Evolutionary conservation across 805 yeast genomes (phyloP), one percentile per base, ranked within the genome.

Genomic region (Cephaloascus fragrans): DNA sequence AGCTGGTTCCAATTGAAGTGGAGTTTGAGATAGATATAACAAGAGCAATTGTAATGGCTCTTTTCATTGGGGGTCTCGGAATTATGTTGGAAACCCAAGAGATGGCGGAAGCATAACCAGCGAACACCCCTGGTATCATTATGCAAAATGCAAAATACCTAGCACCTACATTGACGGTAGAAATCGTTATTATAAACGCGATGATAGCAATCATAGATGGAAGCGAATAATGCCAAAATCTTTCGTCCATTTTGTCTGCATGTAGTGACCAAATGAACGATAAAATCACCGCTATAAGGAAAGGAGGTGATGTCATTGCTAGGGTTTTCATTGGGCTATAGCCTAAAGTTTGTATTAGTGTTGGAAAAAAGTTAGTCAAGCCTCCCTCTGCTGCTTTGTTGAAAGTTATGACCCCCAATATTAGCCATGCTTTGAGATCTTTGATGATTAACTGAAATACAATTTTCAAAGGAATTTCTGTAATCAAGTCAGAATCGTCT

Each of bases 251-350:
- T 40, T 62, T 64, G 46, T 73, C 80, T 3, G 80, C 76, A 53
- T 73, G 77, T 42, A 68, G 57, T 2, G 80, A 72, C 71, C 77
- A 70, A 9, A 71, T 37, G 47, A 64, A 73, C 1, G 80, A 73
- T 8, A 64, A 55, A 12, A 70, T 53, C 3, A 72, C 77, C 0
- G 78, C 76, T 38, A 73, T 46, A 35, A 70, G 51, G 50, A 74
- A 77, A 9, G 80, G 80, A 18, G 81, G 82, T 18, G 74, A 80
- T 6, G 82, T 74, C 40, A 77, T 60, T 44, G 74, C 70, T 37
- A 75, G 62, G 3, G 82, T 74, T 35, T 69, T 61, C 31, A 73
- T 62, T 36, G 65, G 59, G 48, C 56, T 53, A 46, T 73, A 78
- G 34, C 74, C 68, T 44, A 78, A 61, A 12, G 82, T 74, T 41